Evolutionary conservation across 441 rosid species (phyloP), one percentile per base, ranked within the genome.

Genomic region (Populus hybrid): DNA sequence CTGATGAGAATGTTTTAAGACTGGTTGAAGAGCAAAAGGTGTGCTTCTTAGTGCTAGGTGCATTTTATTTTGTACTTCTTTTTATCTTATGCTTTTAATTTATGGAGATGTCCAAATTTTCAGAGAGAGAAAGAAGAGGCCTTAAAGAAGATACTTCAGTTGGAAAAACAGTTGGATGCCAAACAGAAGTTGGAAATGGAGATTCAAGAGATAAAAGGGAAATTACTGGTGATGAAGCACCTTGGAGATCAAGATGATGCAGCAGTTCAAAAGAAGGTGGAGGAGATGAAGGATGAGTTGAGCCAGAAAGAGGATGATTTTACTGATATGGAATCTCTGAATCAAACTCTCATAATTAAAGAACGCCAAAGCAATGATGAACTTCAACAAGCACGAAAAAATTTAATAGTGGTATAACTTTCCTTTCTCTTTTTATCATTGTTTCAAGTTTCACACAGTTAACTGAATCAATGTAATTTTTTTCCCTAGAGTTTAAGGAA

Each of bases 101-200:
- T 16, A 71, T 78, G 72, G 42, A 50, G 28, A 28, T 74, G 50
- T 63, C 29, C 16, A 67, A 69, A 40, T 77, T 82, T 84, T 76
- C 84, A 94, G 99, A 89, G 93, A 87, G 89, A 93, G 86, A 95
- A 95, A 83, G 92, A 95, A 76, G 90, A 87, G 79, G 87, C 90
- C 26, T 77, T 90, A 38, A 80, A 77, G 29, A 90, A 86, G 87
- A 88, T 95, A 64, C 92, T 90, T 78, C 79, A 81, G 85, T 87
- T 95, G 81, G 93, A 95, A 84, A 85, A 87, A 84, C 84, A 93
- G 84, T 83, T 91, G 78, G 87, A 91, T 74, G 89, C 82, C 31
- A 90, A 93, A 79, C 95, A 95, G 84, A 91, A 93, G 85, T 68
- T 95, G 77, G 95, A 95, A 81, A 90, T 94, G 94, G 99, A 90